Base-by-base conservation (phyloP, 768 basidiomycete genomes). In the Kwoniella newhampshirensis region DNA sequence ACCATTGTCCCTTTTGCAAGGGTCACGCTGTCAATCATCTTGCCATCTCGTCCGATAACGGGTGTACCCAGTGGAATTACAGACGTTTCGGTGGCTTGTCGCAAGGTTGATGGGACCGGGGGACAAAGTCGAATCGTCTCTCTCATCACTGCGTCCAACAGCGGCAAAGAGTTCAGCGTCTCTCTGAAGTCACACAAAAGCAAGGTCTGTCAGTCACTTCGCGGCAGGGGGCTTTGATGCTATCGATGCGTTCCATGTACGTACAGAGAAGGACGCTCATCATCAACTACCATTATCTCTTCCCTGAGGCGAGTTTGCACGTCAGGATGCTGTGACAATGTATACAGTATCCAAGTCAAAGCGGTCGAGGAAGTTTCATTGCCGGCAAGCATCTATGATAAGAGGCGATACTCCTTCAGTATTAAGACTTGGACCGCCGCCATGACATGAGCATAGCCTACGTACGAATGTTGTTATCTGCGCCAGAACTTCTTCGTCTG, bases 321-420 rank as follows among this genome's bases (percentile, higher is more conserved):
- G 1, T 79, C 79, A 0, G 85, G 85, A 69, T 88, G 77, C 64
- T 82, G 80, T 0, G 89, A 84, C 36, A 96, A 82, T 15, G 88
- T 78, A 55, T 85, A 79, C n/a, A 94, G 75, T 1, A 86, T 85
- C 91, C 92, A 96, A 0, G 88, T 88, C 41, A 94, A 77, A 4
- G 86, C 82, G 26, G 92, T 83, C 2, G 88, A 87, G 11, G 87
- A 87, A 0, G 90, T 89, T 67, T 93, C 90, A 12, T 91, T 89
- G 3, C 91, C 91, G 2, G 75, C 73, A 2, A 74, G 58, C 68
- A 75, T 73, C 74, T 73, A 49, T 48, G 27, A 37, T 32, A 15
- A 28, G 0, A 17, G 20, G 42, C n/a, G 6, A 36, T 15, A 54
- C 9, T 8, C 43, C 20, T 46, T 23, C 18, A 18, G 17, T 9